Conservation (phyloP, 331 rosid species). For the Quercus lobata region DNA sequence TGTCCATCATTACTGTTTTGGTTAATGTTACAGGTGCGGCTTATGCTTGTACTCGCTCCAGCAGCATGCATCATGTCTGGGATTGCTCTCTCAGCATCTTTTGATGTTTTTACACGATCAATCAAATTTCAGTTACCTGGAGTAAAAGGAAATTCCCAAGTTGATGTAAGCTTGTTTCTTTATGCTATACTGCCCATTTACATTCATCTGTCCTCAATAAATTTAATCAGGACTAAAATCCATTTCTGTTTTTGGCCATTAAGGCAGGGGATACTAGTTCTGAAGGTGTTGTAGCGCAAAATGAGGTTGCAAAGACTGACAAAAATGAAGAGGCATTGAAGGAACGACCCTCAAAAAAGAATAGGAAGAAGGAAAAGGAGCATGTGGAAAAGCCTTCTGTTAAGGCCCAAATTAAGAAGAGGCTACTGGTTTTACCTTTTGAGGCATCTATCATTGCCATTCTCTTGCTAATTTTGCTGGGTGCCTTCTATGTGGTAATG, state of each 20-base stretch:
- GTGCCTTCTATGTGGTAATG: slow-evolving; percentile 98
- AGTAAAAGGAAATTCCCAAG: slow-evolving; percentile 29
- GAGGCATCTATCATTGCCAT: slow-evolving; percentile 79
- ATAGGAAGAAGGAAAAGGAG: slow-evolving; percentile 83
- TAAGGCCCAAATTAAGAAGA: slow-evolving; percentile 63
- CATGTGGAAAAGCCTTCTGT: slow-evolving; percentile 65
- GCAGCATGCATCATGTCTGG: slow-evolving; percentile 99
- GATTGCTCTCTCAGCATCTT: slow-evolving; percentile 96
- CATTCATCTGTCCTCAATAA: slow-evolving; percentile 8
- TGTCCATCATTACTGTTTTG: slow-evolving; percentile 20
- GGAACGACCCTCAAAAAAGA: slow-evolving; percentile 78
- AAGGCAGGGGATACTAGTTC: slow-evolving; percentile 70
- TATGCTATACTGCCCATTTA: slow-evolving; percentile 3
- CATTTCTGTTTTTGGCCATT: slow-evolving; percentile 29
- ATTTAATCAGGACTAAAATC: slow-evolving; percentile 15
- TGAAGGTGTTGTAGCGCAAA: slow-evolving; percentile 35
- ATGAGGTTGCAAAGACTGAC: slow-evolving; percentile 55
- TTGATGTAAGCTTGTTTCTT: slow-evolving; percentile 44
- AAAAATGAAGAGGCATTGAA: slow-evolving; percentile 62
- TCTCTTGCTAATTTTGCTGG: slow-evolving; percentile 75
- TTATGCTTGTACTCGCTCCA: slow-evolving; percentile 98
- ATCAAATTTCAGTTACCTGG: slow-evolving; percentile 90
- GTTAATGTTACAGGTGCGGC: slow-evolving; percentile 69
- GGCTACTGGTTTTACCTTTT: slow-evolving; percentile 90
- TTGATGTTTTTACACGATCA: slow-evolving; percentile 87